Base-by-base conservation (phyloP, 2,329 filamentous ascomycete genomes). In the Grosmannia clavigera region DNA sequence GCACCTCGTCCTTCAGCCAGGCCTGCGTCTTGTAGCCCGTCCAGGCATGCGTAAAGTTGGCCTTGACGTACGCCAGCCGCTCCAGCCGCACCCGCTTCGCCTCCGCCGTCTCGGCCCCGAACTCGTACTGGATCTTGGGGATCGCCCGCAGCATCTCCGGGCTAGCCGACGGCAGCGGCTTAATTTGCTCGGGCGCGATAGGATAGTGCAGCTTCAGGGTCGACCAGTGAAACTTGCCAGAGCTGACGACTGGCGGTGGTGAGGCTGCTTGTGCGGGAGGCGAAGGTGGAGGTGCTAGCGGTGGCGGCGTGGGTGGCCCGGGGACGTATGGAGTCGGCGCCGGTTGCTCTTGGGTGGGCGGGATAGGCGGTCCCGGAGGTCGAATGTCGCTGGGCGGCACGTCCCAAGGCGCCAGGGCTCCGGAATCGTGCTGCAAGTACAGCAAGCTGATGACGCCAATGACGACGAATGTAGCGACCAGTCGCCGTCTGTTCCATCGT, bases 1-100 rank as follows among this genome's bases (percentile, higher is more conserved):
- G 70, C 12, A 80, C 66, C 61, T 78, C 77, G 62, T 80, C 78
- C 56, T 75, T 73, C 63, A 75, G 63, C 77, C 77, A 80, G 0
- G 77, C 78, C 63, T 76, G 67, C 57, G 71, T 68, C 61, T 72
- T 74, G 64, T 80, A 80, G 38, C 74, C 75, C 19, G 70, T 64
- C 77, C 78, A 73, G 57, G 73, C 71, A 12, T 65, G 64, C 55
- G 66, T 61, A 61, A 76, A 76, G 14, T 70, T 66, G 56, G 64
- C 53, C 53, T 68, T 67, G 14, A 76, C 73, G 51, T 70, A 64
- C 3, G 53, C 61, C 1, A 70, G 72, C 11, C 74, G 69, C 1
- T 62, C 64, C 40, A 71, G 67, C 5, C 72, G 69, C 22, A 65
- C 31, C 9, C 60, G 58, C 22, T 64, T 64, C 11, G 65, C 67